phyloP scores from a whole-genome alignment of 306 rosid species.

The Cicer judaicum region DNA sequence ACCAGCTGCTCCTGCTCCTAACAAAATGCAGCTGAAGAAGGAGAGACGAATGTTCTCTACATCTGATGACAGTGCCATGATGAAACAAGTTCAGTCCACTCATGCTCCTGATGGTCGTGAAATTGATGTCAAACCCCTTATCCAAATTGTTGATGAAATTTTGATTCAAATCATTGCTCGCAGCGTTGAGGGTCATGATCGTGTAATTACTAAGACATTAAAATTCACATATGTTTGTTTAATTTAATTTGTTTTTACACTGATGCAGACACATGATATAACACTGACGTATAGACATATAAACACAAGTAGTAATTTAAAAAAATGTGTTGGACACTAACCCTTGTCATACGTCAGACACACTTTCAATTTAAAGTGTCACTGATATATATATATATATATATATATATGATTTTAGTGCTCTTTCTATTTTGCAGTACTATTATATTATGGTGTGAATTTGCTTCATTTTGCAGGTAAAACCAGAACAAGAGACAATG shows the following conservation, averaged over 20 bases:
- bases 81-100: constrained; percentile 72
- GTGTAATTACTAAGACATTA: constrained; percentile 41
- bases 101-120: constrained; percentile 69
- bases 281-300: too few species aligned
- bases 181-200: constrained; percentile 48
- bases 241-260: not conserved
- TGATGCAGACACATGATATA: too few species aligned
- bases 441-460: not conserved
- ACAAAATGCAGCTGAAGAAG: constrained; percentile 44
- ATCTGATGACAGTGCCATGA: constrained; percentile 74
- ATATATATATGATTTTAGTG: not conserved
- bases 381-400: too few species aligned
- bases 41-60: constrained; percentile 56
- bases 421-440: not conserved
- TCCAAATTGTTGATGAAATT: constrained; percentile 61
- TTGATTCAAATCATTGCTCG: constrained; percentile 53
- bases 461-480: constrained; percentile 55
- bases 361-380: too few species aligned
- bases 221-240: not conserved
- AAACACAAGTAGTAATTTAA: too few species aligned
- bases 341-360: too few species aligned
- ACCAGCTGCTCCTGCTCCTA: constrained; percentile 20
- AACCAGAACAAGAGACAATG: constrained; percentile 46
- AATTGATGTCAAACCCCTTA: constrained; percentile 69
- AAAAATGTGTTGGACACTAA: too few species aligned